Evolutionary conservation across 768 basidiomycete species (phyloP), one percentile per base, ranked within the genome.

Genomic region (Kwoniella dendrophila): DNA sequence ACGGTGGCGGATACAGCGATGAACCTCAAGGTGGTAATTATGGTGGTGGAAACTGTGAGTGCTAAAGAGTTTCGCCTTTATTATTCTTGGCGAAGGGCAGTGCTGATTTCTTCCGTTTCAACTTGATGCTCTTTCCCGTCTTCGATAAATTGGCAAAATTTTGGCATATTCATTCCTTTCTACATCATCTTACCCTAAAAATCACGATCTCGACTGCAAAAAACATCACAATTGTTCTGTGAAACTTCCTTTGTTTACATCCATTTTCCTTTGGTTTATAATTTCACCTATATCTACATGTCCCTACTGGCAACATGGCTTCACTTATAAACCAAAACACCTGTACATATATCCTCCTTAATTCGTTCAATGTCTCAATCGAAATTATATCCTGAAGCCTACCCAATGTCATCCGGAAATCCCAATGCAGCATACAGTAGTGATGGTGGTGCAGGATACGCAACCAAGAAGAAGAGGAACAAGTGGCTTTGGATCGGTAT

Each of bases 401-500:
- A 76, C 48, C 75, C 71, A 36, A 74, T 77, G 73, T 60, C 66
- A 16, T 58, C 69, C 3, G 33, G 33, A 10, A 74, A 74, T 60
- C 68, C 73, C 11, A 68, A 75, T 56, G 73, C 75, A 20, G 59
- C 68, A 11, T 67, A 66, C 44, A 56, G 34, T 18, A 62, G 53
- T 27, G 59, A 53, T 10, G 60, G 60, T 32, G 52, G 43, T n/a
- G 54, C 34, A 2, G 52, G 44, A 32, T 54, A 54, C 22, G 47
- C 60, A 16, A 52, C 48, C 44, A 70, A 71, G 63, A 72, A 71
- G 62, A 76, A 75, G 58, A 60, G 69, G 18, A 71, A 72, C 64
- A 80, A 80, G 74, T 80, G 80, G 81, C 61, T 80, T 20, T 76
- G 73, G 67, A 74, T 81, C 63, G 80, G 79, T 61, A 48, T 78